Evolutionary conservation across 192 early-diverging fungal species (phyloP).

Genomic region (Coemansia sp.): DNA sequence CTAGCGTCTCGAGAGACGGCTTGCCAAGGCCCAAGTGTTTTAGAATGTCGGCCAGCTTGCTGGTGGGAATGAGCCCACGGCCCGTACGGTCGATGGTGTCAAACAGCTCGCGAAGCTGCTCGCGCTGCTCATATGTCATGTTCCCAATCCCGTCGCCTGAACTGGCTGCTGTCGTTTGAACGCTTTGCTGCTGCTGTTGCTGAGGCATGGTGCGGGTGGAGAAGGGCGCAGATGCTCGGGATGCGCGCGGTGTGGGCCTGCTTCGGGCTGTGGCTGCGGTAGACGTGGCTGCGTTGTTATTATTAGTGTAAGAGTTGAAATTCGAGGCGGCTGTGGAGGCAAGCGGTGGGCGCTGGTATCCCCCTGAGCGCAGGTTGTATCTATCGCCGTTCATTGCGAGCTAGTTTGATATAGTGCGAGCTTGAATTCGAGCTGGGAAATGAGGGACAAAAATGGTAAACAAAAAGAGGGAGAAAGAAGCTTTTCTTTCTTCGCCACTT

Average conservation of each 20-base stretch:
- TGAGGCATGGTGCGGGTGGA: slow-evolving; percentile 2
- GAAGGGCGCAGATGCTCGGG: not conserved
- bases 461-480: not conserved
- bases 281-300: not conserved
- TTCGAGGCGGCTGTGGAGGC: not conserved
- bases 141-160: slow-evolving; percentile 29
- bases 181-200: not conserved
- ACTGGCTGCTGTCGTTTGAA: not conserved
- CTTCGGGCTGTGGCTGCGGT: slow-evolving; percentile 2
- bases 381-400: slow-evolving; percentile 7
- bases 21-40: slow-evolving; percentile 16
- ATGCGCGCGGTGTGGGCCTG: not conserved
- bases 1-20: not conserved
- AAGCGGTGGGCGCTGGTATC: slow-evolving; percentile 12
- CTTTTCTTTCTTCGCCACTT: not conserved
- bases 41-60: slow-evolving; percentile 17
- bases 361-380: slow-evolving; percentile 2
- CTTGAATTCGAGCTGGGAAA: not conserved
- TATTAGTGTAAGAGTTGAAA: not conserved
- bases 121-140: slow-evolving; percentile 36
- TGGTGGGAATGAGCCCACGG: slow-evolving; percentile 28
- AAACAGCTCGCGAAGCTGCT: slow-evolving; percentile 45
- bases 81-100: slow-evolving; percentile 28
- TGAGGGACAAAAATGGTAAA: not conserved
- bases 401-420: not conserved